Evolutionary conservation across 2,329 filamentous ascomycete genomes (phyloP), one percentile per base, ranked within the genome.

Genomic region (Penicillium verrucosum): DNA sequence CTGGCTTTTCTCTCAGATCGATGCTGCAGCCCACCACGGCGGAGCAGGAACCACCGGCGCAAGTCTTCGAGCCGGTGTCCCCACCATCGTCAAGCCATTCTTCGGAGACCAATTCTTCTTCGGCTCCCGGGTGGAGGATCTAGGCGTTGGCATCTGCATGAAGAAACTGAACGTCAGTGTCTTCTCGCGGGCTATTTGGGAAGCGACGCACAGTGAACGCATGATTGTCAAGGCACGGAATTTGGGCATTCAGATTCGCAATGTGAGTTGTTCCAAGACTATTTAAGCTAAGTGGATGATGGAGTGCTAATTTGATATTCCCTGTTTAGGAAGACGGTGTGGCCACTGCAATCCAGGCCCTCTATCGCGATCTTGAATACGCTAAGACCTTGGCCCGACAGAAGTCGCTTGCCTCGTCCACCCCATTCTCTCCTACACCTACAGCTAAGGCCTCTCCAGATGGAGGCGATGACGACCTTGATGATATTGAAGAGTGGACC

Each of bases 51-150:
- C 94, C 0, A 99, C 94, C 0, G 94, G 94, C 2, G 94, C 94
- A 0, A 96, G 91, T 72, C 79, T 99, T 47, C 84, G 94, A 51
- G 92, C 92, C 0, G 94, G 94, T 2, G 85, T 96, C 5, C 94
- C 94, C 0, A 97, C 94, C 0, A 92, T 99, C 61, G 89, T 97
- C 70, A 90, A 93, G 59, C 94, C 94, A 0, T 99, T 97, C 79
- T 99, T 99, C 70, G 94, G 94, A 5, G 94, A 99, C 67, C 94
- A 99, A 71, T 97, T 89, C 80, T 99, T 99, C 80, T 97, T 96
- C 67, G 94, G 92, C 7, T 85, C 82, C 30, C 84, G 94, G 4
- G 89, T 97, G 1, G 92, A 97, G 72, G 93, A 97, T 68, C 80
- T 99, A 6, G 93, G 94, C 0, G 94, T 97, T 2, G 94, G 94